Evolutionary conservation across 2,329 filamentous ascomycete species (phyloP).

Genomic region (Endothia cerciana): DNA sequence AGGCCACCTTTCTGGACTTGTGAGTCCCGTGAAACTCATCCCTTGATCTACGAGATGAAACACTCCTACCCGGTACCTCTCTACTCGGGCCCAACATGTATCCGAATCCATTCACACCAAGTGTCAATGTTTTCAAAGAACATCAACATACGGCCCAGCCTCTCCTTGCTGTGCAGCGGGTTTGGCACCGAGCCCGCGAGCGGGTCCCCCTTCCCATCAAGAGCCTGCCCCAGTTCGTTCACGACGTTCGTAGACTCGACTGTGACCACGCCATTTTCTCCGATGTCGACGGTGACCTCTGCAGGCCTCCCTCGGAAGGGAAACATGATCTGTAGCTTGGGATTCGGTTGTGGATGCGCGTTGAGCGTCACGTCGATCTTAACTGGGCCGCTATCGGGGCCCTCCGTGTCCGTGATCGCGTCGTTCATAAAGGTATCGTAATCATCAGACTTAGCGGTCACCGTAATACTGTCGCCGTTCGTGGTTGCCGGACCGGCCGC

Average conservation of each 20-base stretch:
- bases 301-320: conserved; percentile 54
- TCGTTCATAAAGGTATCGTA: conserved; percentile 26
- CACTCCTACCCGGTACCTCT: not conserved
- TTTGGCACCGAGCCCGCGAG: conserved; percentile 32
- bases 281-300: conserved; percentile 61
- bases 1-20: not conserved
- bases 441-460: conserved; percentile 25
- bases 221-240: conserved; percentile 26
- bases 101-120: conserved; percentile 59
- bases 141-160: conserved; percentile 52
- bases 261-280: conserved; percentile 61
- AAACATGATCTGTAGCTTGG: conserved; percentile 57
- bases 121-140: conserved; percentile 55
- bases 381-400: conserved; percentile 29
- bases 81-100: conserved; percentile 33
- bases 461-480: conserved; percentile 25
- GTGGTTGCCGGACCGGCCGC: conserved; percentile 27
- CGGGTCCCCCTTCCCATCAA: conserved; percentile 37
- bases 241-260: conserved; percentile 63
- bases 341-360: conserved; percentile 47
- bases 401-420: conserved; percentile 18
- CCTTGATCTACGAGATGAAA: not conserved
- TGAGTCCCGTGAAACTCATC: not conserved
- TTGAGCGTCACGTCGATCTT: conserved; percentile 58
- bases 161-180: conserved; percentile 38